A percentile compares a stretch with the other conserved stretches of the same genome.
These are phyloP conservation scores for Anthracocystis setariae DNA, from an alignment of 1,284 basidiomycete genomes.

Conservation along the genomic window DNA sequence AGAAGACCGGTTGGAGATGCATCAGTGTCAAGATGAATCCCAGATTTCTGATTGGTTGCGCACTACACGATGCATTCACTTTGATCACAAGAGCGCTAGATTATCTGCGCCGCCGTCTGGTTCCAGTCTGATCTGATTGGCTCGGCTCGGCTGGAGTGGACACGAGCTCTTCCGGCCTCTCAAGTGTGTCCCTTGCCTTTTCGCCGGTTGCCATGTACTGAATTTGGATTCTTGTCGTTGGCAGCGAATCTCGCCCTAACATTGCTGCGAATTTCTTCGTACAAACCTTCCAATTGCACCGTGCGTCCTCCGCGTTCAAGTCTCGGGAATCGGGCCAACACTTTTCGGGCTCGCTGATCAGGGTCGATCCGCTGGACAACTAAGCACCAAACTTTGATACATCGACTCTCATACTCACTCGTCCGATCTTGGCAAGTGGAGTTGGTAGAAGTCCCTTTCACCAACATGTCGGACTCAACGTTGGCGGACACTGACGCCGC, in stretches of 20 bases:
- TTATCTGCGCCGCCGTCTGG: neutral
- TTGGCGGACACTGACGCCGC: neutral
- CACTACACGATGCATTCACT: too few species aligned
- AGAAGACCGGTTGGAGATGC: too few species aligned
- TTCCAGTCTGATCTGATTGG: conserved; percentile 1
- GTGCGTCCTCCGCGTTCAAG: neutral
- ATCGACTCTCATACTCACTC: too few species aligned
- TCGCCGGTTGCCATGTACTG: too few species aligned
- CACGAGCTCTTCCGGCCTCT: neutral
- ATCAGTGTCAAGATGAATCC: too few species aligned
- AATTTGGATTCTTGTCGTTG: too few species aligned
- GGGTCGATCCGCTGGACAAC: too few species aligned
- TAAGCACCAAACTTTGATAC: too few species aligned
- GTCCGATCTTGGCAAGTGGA: too few species aligned
- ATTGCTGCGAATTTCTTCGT: neutral
- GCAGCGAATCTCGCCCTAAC: neutral
- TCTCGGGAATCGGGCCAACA: conserved; percentile 42
- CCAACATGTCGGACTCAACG: neutral
- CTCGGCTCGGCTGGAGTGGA: neutral
- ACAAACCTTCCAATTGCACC: neutral
- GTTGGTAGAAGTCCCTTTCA: too few species aligned
- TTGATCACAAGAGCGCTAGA: neutral
- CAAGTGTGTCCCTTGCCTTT: too few species aligned
- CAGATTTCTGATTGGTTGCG: too few species aligned
- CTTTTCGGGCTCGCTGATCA: conserved; percentile 4